phyloP scores from a whole-genome alignment of 768 basidiomycete species.

The Obba rivulosa region DNA sequence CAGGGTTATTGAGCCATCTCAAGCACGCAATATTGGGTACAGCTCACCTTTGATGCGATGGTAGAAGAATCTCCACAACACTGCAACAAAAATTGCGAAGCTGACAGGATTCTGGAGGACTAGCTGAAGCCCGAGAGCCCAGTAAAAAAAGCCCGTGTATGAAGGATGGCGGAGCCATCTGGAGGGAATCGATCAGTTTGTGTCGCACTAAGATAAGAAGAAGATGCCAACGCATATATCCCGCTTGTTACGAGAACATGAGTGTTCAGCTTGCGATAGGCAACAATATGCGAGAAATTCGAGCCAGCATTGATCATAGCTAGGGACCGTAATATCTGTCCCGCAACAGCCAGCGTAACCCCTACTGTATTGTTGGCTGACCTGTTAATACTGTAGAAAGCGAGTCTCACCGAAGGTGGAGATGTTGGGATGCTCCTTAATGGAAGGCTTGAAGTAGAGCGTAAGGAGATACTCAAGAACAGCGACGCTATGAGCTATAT shows the following conservation, averaged over 20 bases:
- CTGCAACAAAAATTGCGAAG: conserved; percentile 54
- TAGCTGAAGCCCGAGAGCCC: conserved; percentile 93
- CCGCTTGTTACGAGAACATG: conserved; percentile 87
- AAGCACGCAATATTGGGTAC: neutral
- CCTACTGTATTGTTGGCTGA: conserved; percentile 37
- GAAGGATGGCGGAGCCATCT: conserved; percentile 94
- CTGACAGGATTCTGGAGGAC: conserved; percentile 83
- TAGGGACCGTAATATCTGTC: conserved; percentile 74
- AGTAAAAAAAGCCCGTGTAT: conserved; percentile 96
- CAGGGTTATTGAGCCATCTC: neutral
- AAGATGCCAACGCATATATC: conserved; percentile 68
- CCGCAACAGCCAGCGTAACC: conserved; percentile 53
- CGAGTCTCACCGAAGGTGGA: conserved; percentile 48
- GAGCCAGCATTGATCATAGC: conserved; percentile 97
- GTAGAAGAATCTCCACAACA: conserved; percentile 88
- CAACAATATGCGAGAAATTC: conserved; percentile 90
- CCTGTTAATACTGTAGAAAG: neutral
- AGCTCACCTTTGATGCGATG: conserved; percentile 69
- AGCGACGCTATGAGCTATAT: conserved; percentile 75
- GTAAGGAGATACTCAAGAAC: conserved; percentile 75
- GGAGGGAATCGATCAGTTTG: conserved; percentile 3
- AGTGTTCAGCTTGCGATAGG: conserved; percentile 60
- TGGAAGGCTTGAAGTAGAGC: conserved; percentile 58
- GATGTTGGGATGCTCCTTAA: conserved; percentile 56
- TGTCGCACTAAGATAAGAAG: neutral